Evolutionary conservation across 2,329 filamentous ascomycete species (phyloP).

Genomic region (Ophiostoma piceae): DNA sequence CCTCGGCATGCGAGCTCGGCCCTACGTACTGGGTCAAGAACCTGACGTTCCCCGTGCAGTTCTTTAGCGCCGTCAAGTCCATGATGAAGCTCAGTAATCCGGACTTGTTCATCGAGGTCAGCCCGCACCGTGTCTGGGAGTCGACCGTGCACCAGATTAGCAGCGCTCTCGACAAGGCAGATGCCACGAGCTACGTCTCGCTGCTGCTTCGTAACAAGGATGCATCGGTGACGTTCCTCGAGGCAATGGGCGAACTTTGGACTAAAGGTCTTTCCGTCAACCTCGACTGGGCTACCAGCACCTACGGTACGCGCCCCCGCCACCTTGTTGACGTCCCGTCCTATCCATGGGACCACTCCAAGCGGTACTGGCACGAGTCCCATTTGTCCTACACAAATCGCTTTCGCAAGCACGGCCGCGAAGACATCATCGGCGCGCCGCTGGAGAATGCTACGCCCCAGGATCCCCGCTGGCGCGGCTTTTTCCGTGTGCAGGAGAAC

Average conservation of each 20-base stretch:
- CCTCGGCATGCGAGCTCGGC: slow-evolving; percentile 15
- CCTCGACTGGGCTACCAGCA: slow-evolving; percentile 20
- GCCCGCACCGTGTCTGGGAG: slow-evolving; percentile 26
- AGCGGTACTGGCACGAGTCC: slow-evolving; percentile 38
- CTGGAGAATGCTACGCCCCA: slow-evolving; percentile 30
- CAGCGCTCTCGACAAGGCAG: neutral
- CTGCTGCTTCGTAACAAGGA: slow-evolving; percentile 20
- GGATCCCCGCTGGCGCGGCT: slow-evolving; percentile 41
- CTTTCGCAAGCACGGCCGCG: slow-evolving; percentile 30
- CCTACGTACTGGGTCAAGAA: slow-evolving; percentile 37
- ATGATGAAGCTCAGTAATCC: slow-evolving; percentile 25
- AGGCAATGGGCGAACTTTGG: slow-evolving; percentile 25
- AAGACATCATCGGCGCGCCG: slow-evolving; percentile 32
- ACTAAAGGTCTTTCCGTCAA: slow-evolving; percentile 16
- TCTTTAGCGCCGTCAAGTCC: slow-evolving; percentile 30
- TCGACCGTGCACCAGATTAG: slow-evolving; percentile 24
- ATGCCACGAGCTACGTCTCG: slow-evolving; percentile 22
- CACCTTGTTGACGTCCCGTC: slow-evolving; percentile 36
- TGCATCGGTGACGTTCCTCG: slow-evolving; percentile 20
- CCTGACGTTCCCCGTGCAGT: slow-evolving; percentile 35
- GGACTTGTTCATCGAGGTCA: slow-evolving; percentile 25
- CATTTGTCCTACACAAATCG: slow-evolving; percentile 33
- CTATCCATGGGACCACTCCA: slow-evolving; percentile 41
- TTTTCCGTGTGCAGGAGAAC: slow-evolving; percentile 37
- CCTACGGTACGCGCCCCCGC: neutral